These are phyloP conservation scores for Chlamydomonas incerta DNA, from an alignment of 139 green algal species.

Conservation along the genomic window DNA sequence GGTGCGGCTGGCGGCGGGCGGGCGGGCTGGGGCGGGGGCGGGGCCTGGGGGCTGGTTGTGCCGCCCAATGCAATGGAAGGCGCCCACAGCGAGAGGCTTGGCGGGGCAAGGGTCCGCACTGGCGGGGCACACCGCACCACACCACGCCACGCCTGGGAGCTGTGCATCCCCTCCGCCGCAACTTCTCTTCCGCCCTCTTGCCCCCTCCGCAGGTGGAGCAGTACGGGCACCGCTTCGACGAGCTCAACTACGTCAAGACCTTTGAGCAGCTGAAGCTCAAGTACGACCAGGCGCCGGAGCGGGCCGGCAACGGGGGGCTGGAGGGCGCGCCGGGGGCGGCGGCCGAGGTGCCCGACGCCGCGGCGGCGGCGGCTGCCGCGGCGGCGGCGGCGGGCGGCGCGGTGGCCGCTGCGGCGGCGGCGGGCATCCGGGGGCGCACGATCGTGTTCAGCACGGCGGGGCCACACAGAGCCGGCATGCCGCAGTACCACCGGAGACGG, in stretches of 20 bases:
- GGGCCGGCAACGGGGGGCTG: constrained; percentile 8
- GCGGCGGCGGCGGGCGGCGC: background rate
- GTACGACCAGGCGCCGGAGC: constrained; percentile 77
- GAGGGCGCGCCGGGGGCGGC: constrained; percentile 9
- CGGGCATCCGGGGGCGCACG: background rate
- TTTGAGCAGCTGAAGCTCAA: constrained; percentile 83
- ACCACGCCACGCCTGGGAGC: too few species aligned
- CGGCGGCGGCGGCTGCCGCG: background rate
- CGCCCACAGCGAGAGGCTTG: too few species aligned
- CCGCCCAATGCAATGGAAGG: too few species aligned
- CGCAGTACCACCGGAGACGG: constrained; percentile 18
- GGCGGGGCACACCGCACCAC: too few species aligned
- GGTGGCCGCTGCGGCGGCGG: background rate
- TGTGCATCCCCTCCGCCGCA: too few species aligned
- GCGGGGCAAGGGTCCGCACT: too few species aligned
- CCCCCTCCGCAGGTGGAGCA: constrained; percentile 55
- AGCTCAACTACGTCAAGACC: constrained; percentile 87
- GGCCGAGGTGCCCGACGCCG: constrained; percentile 31
- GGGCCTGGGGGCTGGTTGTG: too few species aligned
- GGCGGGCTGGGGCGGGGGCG: too few species aligned
- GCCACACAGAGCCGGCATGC: background rate
- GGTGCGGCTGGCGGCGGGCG: background rate
- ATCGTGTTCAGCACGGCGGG: constrained; percentile 6
- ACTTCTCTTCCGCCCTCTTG: too few species aligned
- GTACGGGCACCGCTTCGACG: constrained; percentile 62